A percentile compares a stretch with the other conserved stretches of the same genome.
phyloP scores from a whole-genome alignment of 2,329 filamentous ascomycete genomes.

The Peltaster fructicola region DNA sequence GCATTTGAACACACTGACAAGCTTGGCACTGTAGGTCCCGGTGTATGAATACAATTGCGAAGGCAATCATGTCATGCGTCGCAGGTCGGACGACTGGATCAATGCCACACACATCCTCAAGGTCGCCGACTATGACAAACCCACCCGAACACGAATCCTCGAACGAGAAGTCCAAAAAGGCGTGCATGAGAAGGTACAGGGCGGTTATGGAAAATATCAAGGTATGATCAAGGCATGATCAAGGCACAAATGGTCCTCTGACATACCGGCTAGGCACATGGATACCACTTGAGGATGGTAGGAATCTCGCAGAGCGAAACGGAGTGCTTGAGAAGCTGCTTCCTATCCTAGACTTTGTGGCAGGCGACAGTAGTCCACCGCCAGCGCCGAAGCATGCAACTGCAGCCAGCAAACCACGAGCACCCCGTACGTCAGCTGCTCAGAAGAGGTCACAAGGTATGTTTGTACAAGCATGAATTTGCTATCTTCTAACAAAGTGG shows the following conservation, averaged over 20 bases:
- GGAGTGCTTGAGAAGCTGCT: slow-evolving; percentile 66
- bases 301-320: slow-evolving; percentile 70
- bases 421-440: slow-evolving; percentile 33
- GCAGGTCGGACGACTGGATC: slow-evolving; percentile 87
- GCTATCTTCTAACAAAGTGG: background rate
- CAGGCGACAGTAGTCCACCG: slow-evolving; percentile 74
- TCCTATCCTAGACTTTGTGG: slow-evolving; percentile 76
- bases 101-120: slow-evolving; percentile 99
- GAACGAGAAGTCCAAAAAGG: slow-evolving; percentile 96
- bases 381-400: slow-evolving; percentile 80
- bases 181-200: slow-evolving; percentile 92
- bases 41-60: slow-evolving; percentile 88
- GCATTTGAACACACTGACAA: slow-evolving; percentile 3
- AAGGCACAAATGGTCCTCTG: background rate
- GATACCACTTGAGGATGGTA: slow-evolving; percentile 74
- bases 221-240: slow-evolving; percentile 33
- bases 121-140: slow-evolving; percentile 92
- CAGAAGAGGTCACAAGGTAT: slow-evolving; percentile 9
- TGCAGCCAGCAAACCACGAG: slow-evolving; percentile 55
- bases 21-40: slow-evolving; percentile 51
- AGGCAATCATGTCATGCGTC: slow-evolving; percentile 86
- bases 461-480: too few species aligned
- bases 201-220: slow-evolving; percentile 97
- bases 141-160: slow-evolving; percentile 80
- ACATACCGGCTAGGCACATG: slow-evolving; percentile 54